These are phyloP conservation scores for Delitschia confertaspora DNA, from an alignment of 495 filamentous ascomycete species.

Conservation along the genomic window DNA sequence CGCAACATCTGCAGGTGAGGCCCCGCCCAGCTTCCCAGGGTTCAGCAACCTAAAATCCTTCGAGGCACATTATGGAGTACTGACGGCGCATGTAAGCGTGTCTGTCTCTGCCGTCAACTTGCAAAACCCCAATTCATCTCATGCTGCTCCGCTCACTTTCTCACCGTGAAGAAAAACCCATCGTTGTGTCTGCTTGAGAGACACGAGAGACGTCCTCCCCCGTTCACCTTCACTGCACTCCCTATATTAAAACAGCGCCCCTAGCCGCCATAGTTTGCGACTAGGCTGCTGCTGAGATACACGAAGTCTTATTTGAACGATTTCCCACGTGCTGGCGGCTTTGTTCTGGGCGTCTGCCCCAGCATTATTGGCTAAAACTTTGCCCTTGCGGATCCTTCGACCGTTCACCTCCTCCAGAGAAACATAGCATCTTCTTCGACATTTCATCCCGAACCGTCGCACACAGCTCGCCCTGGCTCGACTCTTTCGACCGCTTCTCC, in stretches of 20 bases:
- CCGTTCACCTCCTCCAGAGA: neutral
- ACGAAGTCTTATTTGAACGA: slow-evolving; percentile 28
- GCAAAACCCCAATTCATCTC: no score
- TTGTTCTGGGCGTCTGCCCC: slow-evolving; percentile 7
- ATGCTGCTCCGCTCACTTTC: no score
- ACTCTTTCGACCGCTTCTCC: slow-evolving; percentile 2
- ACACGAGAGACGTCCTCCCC: neutral
- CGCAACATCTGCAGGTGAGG: no score
- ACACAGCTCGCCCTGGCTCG: slow-evolving; percentile 13
- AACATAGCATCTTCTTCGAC: slow-evolving; percentile 13
- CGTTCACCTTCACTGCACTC: no score
- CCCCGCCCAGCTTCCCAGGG: no score
- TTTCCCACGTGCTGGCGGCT: slow-evolving; percentile 24
- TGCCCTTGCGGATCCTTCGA: slow-evolving; percentile 18
- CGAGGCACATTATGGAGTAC: no score
- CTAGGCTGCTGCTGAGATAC: slow-evolving; percentile 20
- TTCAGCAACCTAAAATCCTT: no score
- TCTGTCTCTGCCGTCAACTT: no score
- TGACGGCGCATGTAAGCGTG: no score
- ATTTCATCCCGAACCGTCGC: slow-evolving; percentile 11
- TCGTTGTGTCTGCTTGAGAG: neutral
- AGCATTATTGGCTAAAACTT: slow-evolving; percentile 10
- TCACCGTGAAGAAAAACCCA: no score
- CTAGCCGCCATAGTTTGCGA: slow-evolving; percentile 14
- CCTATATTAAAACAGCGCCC: no score